These are phyloP conservation scores for Phoenix dactylifera DNA, from an alignment of 176 grass and related monocot species.

Conservation along the genomic window DNA sequence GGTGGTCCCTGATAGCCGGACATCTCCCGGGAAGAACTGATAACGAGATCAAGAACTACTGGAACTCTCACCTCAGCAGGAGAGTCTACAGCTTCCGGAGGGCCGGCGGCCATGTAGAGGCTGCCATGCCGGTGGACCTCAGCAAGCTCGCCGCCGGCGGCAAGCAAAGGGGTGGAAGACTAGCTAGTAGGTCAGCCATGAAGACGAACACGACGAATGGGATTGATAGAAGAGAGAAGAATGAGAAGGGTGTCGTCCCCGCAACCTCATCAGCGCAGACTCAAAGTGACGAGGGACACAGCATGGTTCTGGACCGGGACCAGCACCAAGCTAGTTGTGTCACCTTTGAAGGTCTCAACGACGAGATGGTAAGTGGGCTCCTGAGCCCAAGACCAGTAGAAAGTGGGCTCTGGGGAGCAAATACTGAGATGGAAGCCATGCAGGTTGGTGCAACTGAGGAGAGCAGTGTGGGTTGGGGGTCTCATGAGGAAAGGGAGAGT, in stretches of 20 bases:
- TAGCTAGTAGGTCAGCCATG: conserved; percentile 22
- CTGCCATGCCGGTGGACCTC: conserved; percentile 15
- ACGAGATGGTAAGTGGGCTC: conserved; percentile 8
- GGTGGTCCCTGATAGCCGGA: conserved; percentile 58
- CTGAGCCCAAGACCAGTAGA: conserved; percentile 17
- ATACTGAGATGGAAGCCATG: no score
- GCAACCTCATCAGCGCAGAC: background rate
- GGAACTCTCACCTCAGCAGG: conserved; percentile 47
- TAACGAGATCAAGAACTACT: conserved; percentile 57
- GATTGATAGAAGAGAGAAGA: background rate
- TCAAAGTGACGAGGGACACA: conserved; percentile 38
- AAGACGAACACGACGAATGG: conserved; percentile 1
- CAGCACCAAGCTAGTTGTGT: conserved; percentile 13
- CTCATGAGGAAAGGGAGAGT: background rate
- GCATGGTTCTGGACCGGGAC: conserved; percentile 47
- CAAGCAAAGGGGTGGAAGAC: conserved; percentile 31
- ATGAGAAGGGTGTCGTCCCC: conserved; percentile 4
- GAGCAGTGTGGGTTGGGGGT: no score
- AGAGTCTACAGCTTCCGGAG: background rate
- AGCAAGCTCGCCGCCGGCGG: conserved; percentile 17
- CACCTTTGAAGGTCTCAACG: background rate
- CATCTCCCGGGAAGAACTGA: conserved; percentile 46
- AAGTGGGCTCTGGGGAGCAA: conserved; percentile 6
- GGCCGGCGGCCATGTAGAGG: conserved; percentile 1
- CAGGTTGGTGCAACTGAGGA: no score